These are phyloP conservation scores for Sporothrix brasiliensis DNA, from an alignment of 2,329 filamentous ascomycete genomes.

Conservation along the genomic window DNA sequence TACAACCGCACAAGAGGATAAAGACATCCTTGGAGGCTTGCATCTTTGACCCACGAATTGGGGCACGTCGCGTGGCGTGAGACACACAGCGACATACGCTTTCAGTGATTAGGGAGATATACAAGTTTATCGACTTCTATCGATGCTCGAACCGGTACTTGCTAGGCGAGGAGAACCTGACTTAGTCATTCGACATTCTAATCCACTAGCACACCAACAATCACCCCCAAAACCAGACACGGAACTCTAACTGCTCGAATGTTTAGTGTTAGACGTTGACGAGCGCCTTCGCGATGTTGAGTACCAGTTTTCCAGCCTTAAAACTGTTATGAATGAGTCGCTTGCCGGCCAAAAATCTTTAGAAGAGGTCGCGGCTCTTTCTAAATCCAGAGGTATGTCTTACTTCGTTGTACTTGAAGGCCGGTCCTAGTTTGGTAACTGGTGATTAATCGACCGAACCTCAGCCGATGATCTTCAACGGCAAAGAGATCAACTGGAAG, in stretches of 20 bases:
- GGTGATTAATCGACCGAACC: conserved; percentile 9
- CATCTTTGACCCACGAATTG: not conserved
- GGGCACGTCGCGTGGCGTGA: not conserved
- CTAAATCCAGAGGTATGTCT: conserved; percentile 71
- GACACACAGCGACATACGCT: not conserved
- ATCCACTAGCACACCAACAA: not conserved
- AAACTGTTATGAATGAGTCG: conserved; percentile 70
- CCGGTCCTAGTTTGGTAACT: conserved; percentile 30
- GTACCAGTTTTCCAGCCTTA: conserved; percentile 69
- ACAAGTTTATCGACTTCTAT: too few relatives aligned
- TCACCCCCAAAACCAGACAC: conserved; percentile 48
- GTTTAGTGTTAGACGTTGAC: conserved; percentile 78
- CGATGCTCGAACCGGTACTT: too few relatives aligned
- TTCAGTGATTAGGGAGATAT: too few relatives aligned
- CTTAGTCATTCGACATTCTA: not conserved
- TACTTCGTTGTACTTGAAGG: not conserved
- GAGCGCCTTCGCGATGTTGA: conserved; percentile 77
- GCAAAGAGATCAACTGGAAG: conserved; percentile 51
- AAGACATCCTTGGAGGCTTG: too few relatives aligned
- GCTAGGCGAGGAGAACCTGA: too few relatives aligned
- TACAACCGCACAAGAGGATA: too few relatives aligned
- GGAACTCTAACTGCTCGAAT: conserved; percentile 70
- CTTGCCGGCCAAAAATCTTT: conserved; percentile 68
- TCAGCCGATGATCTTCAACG: conserved; percentile 55
- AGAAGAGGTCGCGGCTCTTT: conserved; percentile 73